phyloP scores from a whole-genome alignment of 345 rosid species.

The Pelargonium nanum region DNA sequence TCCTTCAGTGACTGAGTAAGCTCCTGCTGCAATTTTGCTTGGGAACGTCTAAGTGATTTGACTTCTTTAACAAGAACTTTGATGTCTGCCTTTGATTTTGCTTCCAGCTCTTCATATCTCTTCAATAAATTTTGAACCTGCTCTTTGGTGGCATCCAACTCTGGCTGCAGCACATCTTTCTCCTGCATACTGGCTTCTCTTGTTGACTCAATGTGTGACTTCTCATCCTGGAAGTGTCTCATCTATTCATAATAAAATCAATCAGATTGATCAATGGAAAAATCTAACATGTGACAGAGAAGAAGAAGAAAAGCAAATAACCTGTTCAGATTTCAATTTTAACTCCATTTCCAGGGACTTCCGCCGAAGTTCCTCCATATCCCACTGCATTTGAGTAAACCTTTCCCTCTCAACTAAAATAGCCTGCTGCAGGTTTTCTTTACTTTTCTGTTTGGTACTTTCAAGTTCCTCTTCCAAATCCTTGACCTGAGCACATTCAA shows the following conservation, averaged over 20 bases:
- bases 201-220: constrained; percentile 26
- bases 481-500: constrained; percentile 50
- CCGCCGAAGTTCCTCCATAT: constrained; percentile 87
- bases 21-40: constrained; percentile 54
- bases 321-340: constrained; percentile 70
- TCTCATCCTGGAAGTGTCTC: constrained; percentile 43
- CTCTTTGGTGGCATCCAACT: constrained; percentile 60
- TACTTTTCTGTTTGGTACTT: constrained; percentile 71
- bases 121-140: constrained; percentile 53
- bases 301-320: constrained; percentile 13
- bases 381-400: constrained; percentile 93
- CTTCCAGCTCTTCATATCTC: constrained; percentile 68
- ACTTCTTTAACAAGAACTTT: constrained; percentile 94
- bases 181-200: constrained; percentile 27
- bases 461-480: constrained; percentile 94
- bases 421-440: constrained; percentile 87
- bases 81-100: constrained; percentile 86
- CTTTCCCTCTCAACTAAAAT: constrained; percentile 81
- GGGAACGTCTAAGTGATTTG: constrained; percentile 71
- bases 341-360: constrained; percentile 85
- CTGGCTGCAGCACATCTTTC: constrained; percentile 33
- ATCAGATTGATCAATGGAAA: not conserved
- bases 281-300: not conserved
- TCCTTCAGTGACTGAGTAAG: constrained; percentile 43
- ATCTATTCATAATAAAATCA: constrained; percentile 1